These are phyloP conservation scores for Nannochloropsis oceanica DNA, from an alignment of 108 stramenopile species.

Conservation along the genomic window DNA sequence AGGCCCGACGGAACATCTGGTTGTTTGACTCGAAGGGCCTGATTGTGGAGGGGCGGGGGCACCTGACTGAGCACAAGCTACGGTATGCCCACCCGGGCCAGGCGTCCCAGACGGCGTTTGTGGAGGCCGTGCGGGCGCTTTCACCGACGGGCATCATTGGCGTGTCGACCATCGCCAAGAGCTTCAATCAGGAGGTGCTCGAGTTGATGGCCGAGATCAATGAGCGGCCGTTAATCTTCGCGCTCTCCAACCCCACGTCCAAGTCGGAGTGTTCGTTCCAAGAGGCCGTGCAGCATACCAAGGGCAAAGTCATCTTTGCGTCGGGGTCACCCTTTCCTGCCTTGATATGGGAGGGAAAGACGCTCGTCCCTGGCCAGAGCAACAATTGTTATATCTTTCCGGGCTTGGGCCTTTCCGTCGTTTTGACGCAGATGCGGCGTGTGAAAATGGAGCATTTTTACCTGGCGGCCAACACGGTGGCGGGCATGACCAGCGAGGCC, in stretches of 20 bases:
- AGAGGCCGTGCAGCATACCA: slow-evolving; percentile 91
- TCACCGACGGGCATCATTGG: slow-evolving; percentile 17
- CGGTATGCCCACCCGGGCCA: slow-evolving; percentile 41
- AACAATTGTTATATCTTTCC: slow-evolving; percentile 40
- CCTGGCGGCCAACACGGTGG: slow-evolving; percentile 11
- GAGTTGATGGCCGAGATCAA: slow-evolving; percentile 52
- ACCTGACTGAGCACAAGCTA: slow-evolving; percentile 46
- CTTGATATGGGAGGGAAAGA: slow-evolving; percentile 43
- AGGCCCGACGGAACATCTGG: slow-evolving; percentile 38
- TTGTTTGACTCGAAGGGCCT: slow-evolving; percentile 51
- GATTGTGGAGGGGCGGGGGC: slow-evolving; percentile 27
- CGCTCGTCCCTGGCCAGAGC: slow-evolving; percentile 23
- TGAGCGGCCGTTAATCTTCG: slow-evolving; percentile 80
- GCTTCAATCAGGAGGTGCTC: slow-evolving; percentile 22
- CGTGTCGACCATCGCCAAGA: slow-evolving; percentile 22
- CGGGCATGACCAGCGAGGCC: neutral
- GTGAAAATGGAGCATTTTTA: slow-evolving; percentile 4
- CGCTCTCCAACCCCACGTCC: slow-evolving; percentile 87
- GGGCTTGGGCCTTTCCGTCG: slow-evolving; percentile 20
- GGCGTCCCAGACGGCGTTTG: slow-evolving; percentile 2
- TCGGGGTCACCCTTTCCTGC: slow-evolving; percentile 88
- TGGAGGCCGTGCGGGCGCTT: slow-evolving; percentile 32
- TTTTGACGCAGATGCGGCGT: neutral
- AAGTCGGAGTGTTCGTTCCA: slow-evolving; percentile 89
- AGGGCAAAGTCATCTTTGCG: slow-evolving; percentile 78